Evolutionary conservation across 495 filamentous ascomycete genomes (phyloP).

Genomic region (Talaromyces liani): DNA sequence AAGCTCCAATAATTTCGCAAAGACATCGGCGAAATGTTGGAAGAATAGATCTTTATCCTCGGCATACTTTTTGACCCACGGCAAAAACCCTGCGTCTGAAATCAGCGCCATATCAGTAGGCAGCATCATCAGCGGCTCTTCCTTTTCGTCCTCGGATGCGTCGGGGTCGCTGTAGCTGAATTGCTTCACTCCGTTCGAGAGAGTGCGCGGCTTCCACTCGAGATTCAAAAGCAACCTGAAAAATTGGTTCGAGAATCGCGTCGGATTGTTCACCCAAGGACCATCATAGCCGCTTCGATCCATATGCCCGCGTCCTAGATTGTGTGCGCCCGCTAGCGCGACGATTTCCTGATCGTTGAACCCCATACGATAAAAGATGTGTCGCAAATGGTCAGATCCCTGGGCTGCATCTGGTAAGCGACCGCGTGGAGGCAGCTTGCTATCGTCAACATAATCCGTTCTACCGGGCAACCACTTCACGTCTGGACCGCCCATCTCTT

Average conservation of each 20-base stretch:
- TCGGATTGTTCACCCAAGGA: slow-evolving; percentile 58
- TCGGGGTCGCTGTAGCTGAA: slow-evolving; percentile 56
- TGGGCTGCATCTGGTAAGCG: slow-evolving; percentile 52
- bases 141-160: slow-evolving; percentile 35
- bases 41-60: slow-evolving; percentile 56
- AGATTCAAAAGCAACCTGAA: slow-evolving; percentile 47
- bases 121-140: slow-evolving; percentile 50
- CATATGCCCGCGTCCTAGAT: slow-evolving; percentile 51
- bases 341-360: slow-evolving; percentile 60
- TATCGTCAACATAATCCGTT: slow-evolving; percentile 51
- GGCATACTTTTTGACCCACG: slow-evolving; percentile 54
- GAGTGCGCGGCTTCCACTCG: slow-evolving; percentile 47
- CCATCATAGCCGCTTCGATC: slow-evolving; percentile 55
- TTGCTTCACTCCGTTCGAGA: slow-evolving; percentile 46
- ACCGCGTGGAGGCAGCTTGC: slow-evolving; percentile 48
- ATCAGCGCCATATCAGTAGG: slow-evolving; percentile 37
- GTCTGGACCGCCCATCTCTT: slow-evolving; percentile 49
- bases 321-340: slow-evolving; percentile 53
- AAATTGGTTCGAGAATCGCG: slow-evolving; percentile 57
- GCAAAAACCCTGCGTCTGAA: slow-evolving; percentile 28
- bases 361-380: slow-evolving; percentile 57
- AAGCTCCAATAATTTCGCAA: slow-evolving; percentile 55
- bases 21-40: slow-evolving; percentile 50
- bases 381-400: slow-evolving; percentile 50
- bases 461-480: slow-evolving; percentile 48